phyloP scores from a whole-genome alignment of 2,329 filamentous ascomycete species.

The Periconia sp. region DNA sequence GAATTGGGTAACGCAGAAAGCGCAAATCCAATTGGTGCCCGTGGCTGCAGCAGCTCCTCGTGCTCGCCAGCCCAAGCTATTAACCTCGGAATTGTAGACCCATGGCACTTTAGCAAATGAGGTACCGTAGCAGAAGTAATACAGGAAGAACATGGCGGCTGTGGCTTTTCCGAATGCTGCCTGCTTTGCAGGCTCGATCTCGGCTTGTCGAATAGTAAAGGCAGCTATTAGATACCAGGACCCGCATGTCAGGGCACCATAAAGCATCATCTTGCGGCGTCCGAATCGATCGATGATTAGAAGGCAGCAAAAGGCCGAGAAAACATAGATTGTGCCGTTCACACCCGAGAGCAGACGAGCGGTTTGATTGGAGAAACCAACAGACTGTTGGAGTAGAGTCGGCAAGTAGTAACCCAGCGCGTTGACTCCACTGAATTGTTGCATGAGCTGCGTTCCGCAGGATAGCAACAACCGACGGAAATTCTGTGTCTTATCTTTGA shows the following conservation, averaged over 20 bases:
- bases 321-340: too few species aligned
- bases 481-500: conserved; percentile 5
- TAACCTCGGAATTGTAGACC: conserved; percentile 18
- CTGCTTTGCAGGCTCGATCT: conserved; percentile 2
- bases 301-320: too few species aligned
- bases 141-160: conserved; percentile 16
- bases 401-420: conserved; percentile 16
- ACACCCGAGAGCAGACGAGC: conserved; percentile 7
- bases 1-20: conserved; percentile 12
- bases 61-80: conserved; percentile 11
- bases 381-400: conserved; percentile 8
- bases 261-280: conserved; percentile 1
- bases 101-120: conserved; percentile 12
- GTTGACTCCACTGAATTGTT: conserved; percentile 16
- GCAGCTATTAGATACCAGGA: not conserved
- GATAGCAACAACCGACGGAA: conserved; percentile 21
- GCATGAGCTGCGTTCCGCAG: conserved; percentile 19
- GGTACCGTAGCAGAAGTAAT: conserved; percentile 6
- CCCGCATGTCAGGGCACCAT: not conserved
- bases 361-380: conserved; percentile 15
- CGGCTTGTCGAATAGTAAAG: not conserved
- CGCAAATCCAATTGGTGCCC: conserved; percentile 12
- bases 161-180: conserved; percentile 14
- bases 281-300: too few species aligned
- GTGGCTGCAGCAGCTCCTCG: conserved; percentile 14